These are phyloP conservation scores for Scopulariopsis brevicaulis DNA, from an alignment of 2,329 filamentous ascomycete species.

Conservation along the genomic window DNA sequence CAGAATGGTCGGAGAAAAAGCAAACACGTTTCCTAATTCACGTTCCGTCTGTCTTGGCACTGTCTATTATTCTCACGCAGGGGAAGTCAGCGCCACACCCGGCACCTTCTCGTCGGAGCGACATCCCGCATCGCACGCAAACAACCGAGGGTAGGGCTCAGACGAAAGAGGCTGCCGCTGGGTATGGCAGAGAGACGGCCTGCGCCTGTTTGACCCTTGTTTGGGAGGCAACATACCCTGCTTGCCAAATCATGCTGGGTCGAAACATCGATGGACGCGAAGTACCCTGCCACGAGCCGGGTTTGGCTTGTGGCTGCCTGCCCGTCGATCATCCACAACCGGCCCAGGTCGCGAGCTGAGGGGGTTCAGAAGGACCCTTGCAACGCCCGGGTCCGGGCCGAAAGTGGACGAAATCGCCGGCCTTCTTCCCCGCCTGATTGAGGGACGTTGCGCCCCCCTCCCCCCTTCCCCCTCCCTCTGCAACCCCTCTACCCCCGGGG, in stretches of 20 bases:
- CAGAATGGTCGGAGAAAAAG: neutral
- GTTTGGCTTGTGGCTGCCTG: slow-evolving; percentile 7
- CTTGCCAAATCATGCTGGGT: slow-evolving; percentile 24
- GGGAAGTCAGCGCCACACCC: neutral
- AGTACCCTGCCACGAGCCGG: slow-evolving; percentile 10
- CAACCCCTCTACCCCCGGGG: neutral
- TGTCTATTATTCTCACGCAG: neutral
- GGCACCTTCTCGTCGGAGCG: neutral
- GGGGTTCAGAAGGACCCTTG: neutral
- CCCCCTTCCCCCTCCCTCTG: slow-evolving; percentile 1
- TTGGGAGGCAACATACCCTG: slow-evolving; percentile 19
- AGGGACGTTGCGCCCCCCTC: slow-evolving; percentile 4
- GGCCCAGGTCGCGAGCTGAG: neutral
- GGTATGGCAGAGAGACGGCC: neutral
- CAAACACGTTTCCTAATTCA: neutral
- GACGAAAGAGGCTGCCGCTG: neutral
- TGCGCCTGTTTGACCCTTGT: slow-evolving; percentile 12
- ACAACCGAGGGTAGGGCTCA: neutral
- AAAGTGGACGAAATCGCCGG: neutral
- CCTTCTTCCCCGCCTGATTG: slow-evolving; percentile 3
- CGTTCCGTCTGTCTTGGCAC: neutral
- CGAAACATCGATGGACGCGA: slow-evolving; percentile 21
- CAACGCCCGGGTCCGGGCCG: neutral
- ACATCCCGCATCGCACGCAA: neutral
- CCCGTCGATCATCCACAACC: slow-evolving; percentile 2